These are phyloP conservation scores for Cucumis cinereus DNA, from an alignment of 306 rosid species.

Conservation along the genomic window DNA sequence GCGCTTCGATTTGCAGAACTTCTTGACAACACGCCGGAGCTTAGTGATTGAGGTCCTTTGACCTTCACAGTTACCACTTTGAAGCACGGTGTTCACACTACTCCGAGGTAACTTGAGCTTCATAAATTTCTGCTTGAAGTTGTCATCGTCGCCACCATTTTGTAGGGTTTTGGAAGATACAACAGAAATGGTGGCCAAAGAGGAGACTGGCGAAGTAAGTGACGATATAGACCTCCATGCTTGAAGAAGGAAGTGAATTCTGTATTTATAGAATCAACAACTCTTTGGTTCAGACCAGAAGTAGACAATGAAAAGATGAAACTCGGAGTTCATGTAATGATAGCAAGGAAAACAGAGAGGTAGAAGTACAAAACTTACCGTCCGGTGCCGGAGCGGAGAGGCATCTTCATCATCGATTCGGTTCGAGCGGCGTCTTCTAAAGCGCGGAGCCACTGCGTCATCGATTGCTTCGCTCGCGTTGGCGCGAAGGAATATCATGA, in stretches of 20 bases:
- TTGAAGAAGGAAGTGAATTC: slow-evolving; percentile 11
- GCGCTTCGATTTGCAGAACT: slow-evolving; percentile 41
- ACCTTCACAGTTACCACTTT: slow-evolving; percentile 26
- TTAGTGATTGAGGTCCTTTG: slow-evolving; percentile 26
- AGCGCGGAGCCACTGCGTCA: not conserved
- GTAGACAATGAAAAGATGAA: not conserved
- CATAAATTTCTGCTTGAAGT: slow-evolving; percentile 22
- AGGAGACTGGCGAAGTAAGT: slow-evolving; percentile 3
- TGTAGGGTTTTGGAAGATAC: not conserved
- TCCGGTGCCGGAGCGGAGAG: slow-evolving; percentile 17
- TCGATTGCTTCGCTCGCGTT: not conserved
- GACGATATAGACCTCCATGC: slow-evolving; percentile 16
- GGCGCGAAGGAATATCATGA: not conserved
- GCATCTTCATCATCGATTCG: slow-evolving; percentile 28
- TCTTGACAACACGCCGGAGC: slow-evolving; percentile 34
- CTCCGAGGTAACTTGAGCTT: slow-evolving; percentile 12
- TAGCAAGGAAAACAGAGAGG: not conserved
- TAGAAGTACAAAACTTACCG: slow-evolving; percentile 13
- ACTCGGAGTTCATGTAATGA: not conserved
- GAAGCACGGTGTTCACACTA: slow-evolving; percentile 30
- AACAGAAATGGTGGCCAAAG: not conserved
- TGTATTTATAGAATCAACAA: slow-evolving; percentile 3
- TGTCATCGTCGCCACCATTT: not conserved
- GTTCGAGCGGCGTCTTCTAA: not conserved
- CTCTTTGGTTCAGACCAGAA: not conserved